Evolutionary conservation across 345 rosid species (phyloP), one percentile per base, ranked within the genome.

Genomic region (Rubroshorea leprosula): DNA sequence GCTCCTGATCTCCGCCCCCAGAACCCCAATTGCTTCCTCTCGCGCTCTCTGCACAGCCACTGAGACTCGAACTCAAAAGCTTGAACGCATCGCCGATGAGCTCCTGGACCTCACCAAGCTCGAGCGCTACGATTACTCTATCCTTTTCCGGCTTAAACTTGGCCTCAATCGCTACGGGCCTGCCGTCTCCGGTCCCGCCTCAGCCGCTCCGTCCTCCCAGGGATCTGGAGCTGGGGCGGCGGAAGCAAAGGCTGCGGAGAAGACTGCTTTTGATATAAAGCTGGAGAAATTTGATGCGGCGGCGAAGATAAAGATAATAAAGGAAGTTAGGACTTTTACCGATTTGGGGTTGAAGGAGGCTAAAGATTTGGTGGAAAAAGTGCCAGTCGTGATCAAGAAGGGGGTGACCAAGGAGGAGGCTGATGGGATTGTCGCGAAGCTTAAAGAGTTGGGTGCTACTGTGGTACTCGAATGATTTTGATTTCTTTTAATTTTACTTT

Each of bases 281-380:
- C 82, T 92, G 58, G 95, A 92, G 82, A 86, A 89, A 75, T 89
- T 76, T 64, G 91, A 86, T 1, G 76, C 89, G 0, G 63, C 85
- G 18, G 58, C 73, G 26, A 92, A 88, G 77, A 77, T 88, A 20
- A 92, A 88, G 69, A 79, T 92, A 17, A 83, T 86, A 16, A 89
- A 86, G 73, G 98, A 89, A 72, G 87, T 89, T 1, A 80, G 95
- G 74, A 13, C 71, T 0, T 83, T 86, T 64, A 84, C 95, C n/a
- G 86, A 80, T 66, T 80, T 92, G 51, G 97, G 98, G 24, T 68
- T 89, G 21, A 84, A 89, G 73, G 94, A 92, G 68, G 93, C 95
- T 4, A 84, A 92, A 46, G 95, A 77, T 1, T 57, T 92, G 64
- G 96, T 84, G 62, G 98, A 89, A 75, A 86, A 89, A 79, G 93